Base-by-base conservation (phyloP, 768 basidiomycete genomes). In the Xerocomus potaroensis region DNA sequence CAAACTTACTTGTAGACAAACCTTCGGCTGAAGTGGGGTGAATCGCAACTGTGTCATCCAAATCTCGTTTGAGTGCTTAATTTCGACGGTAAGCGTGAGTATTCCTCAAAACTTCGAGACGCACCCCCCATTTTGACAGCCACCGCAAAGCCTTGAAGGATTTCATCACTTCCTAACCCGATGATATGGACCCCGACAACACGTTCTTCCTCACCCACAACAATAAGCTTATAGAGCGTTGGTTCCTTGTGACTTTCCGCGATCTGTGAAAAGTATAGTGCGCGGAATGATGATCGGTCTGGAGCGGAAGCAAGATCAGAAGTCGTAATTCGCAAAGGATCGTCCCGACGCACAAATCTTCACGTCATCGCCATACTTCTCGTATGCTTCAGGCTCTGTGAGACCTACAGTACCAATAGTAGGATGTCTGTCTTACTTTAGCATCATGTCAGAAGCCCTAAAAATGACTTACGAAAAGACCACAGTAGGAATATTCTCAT, bases 171-270 rank as follows among this genome's bases (percentile, higher is more conserved):
- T 34, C 96, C 96, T 51, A 75, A 61, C 7, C 96, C 96, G 47
- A 98, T 81, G 54, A 97, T 81, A 69, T 98, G 96, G 36, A 97
- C 71, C 10, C 96, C 96, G n/a, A 98, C 91, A 32, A 99, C 86
- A 59, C 87, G 88, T 67, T 98, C 93, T 58, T 97, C 92, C 12
- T 81, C 80, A 2, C 94, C 93, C 8, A 79, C 81, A 44, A 81
- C 82, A 58, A 99, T 72, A 29, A 99, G 77, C 72, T 98, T 99
- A 75, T 93, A 92, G 47, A 92, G 75, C 0, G 94, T 87, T 2
- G 96, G 96, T 57, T 96, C 91, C 68, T 96, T 97, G 75, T 97
- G 89, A 34, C 83, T 75, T 50, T 94, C 89, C 1, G 79, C 77
- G 32, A 95, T 69, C 84, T 95, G 91, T 31, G 91, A 86, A 74